Percentiles rank a stretch among this genome's conserved stretches.
These are phyloP conservation scores for Phalaenopsis equestris DNA, from an alignment of 106 monocot species.

Conservation along the genomic window DNA sequence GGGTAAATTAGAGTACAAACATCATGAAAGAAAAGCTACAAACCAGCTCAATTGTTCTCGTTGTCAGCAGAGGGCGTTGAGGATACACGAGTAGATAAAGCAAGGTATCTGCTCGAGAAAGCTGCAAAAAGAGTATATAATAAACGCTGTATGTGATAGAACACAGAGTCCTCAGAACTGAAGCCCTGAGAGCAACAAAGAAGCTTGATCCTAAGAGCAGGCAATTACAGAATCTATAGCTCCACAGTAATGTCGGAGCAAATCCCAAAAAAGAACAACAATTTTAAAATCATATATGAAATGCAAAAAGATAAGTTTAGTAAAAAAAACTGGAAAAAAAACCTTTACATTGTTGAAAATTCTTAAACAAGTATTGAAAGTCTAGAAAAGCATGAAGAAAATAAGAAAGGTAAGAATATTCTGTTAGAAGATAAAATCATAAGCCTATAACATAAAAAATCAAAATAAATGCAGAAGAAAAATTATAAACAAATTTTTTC, in stretches of 20 bases:
- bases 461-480: neutral
- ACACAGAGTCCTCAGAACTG: neutral
- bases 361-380: neutral
- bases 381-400: neutral
- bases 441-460: too few species aligned
- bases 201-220: neutral
- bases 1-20: neutral
- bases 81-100: conserved; percentile 88
- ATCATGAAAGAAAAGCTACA: conserved; percentile 14
- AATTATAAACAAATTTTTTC: neutral
- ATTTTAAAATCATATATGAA: neutral
- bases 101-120: conserved; percentile 57
- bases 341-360: neutral
- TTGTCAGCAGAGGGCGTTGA: conserved; percentile 88
- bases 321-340: neutral
- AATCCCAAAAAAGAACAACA: neutral
- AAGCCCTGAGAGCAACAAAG: neutral
- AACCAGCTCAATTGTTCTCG: conserved; percentile 95
- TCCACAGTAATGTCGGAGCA: neutral
- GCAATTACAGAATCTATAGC: neutral
- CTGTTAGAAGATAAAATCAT: too few species aligned
- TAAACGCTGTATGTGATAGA: neutral
- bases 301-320: neutral
- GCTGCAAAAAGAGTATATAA: conserved; percentile 18
- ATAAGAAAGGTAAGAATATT: neutral